Percentiles rank a stretch among this genome's conserved stretches.
Conservation (phyloP, 345 rosid genomes). For the Eucalyptus paniculata region DNA sequence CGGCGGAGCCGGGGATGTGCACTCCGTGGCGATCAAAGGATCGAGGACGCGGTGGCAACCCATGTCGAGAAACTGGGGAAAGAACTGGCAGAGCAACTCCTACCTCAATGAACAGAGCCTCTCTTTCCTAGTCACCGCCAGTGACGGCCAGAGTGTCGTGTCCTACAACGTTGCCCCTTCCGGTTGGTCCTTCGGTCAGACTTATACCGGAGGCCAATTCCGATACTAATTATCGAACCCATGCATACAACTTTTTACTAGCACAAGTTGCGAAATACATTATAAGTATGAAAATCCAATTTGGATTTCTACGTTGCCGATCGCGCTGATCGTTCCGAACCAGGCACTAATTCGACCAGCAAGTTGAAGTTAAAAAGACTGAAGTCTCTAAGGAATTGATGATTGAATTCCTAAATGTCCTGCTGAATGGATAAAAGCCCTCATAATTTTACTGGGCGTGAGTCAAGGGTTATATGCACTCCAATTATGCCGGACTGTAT, state of each 20-base stretch:
- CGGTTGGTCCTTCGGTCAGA: conserved; percentile 68
- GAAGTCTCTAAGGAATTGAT: neutral
- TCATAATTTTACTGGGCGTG: neutral
- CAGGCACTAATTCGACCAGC: neutral
- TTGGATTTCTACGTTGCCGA: neutral
- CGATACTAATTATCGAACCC: conserved; percentile 5
- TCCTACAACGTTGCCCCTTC: conserved; percentile 62
- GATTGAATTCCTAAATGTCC: neutral
- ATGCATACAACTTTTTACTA: neutral
- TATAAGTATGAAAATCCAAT: neutral
- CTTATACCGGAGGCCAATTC: conserved; percentile 52
- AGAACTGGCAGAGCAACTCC: conserved; percentile 78
- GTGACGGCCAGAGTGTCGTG: conserved; percentile 44
- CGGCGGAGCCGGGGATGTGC: conserved; percentile 70
- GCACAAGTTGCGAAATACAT: neutral
- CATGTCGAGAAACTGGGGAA: conserved; percentile 79
- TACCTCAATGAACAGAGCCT: conserved; percentile 60
- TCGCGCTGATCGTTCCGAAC: neutral
- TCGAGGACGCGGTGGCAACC: conserved; percentile 50
- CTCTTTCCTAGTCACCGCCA: conserved; percentile 52
- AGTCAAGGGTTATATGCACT: neutral
- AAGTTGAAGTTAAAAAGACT: neutral
- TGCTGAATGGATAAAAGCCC: neutral
- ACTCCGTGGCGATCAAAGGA: conserved; percentile 47
- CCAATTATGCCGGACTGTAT: neutral